Base-by-base conservation (phyloP, 495 filamentous ascomycete genomes). In the Oleoguttula mirabilis region DNA sequence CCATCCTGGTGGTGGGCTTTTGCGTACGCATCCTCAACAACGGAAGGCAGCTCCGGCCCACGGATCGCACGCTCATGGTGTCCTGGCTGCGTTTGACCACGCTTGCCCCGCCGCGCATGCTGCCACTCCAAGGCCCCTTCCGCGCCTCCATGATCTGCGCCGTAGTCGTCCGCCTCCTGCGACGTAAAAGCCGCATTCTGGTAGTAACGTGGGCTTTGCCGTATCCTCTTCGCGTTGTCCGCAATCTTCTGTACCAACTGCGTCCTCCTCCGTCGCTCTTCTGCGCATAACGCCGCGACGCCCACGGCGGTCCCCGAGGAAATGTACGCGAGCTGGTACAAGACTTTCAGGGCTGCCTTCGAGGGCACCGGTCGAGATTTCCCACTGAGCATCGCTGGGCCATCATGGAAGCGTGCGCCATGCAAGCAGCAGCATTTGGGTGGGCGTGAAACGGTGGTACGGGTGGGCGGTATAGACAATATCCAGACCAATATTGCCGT, bases 261-360 rank as follows among this genome's bases (percentile, higher is more conserved):
- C 7, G 39, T 52, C 15, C 50, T 30, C 14, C 53, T 32, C 24
- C 53, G 14, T 10, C 46, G 35, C 45, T 56, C 53, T 23, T 56
- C 53, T 5, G 45, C 34, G 20, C 44, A 48, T 12, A 56, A 21
- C 4, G 36, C 28, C 7, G 27, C 53, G 15, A 39, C 22, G 14
- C 49, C 53, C 16, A 45, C 36, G 0, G 42, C 46, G 6, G 49
- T 47, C 3, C 53, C 53, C 6, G 49, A 48, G 17, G 48, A 47
- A 21, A 52, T 47, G 35, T 56, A 56, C 17, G 45, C 53, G 22
- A 52, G 45, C 34, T 56, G 53, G 32, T 32, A 37, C 16, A 56
- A 45, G n/a, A 49, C 36, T 3, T 39, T 33, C 28, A 50, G 42
- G 15, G 48, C 50, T 10, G 33, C 41, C 4, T 25, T 30, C 3